Evolutionary conservation across 768 basidiomycete genomes (phyloP).

Genomic region (Neoboletus subvelutipes): DNA sequence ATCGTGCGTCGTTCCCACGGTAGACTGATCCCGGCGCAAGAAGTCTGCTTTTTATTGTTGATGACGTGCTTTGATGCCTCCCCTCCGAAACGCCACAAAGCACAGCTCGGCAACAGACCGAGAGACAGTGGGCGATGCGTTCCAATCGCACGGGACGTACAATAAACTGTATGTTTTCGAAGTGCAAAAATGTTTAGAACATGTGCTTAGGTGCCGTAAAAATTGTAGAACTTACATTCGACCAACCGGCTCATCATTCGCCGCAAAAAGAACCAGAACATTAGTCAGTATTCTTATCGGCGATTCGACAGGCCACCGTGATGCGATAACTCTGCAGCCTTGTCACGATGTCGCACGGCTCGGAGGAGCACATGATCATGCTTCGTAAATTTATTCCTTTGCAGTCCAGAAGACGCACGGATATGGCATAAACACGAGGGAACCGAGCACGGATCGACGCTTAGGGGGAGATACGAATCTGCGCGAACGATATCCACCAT

Average conservation of each 20-base stretch:
- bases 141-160: not conserved
- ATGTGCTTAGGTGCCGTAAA: constrained; percentile 22
- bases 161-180: not conserved
- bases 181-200: not conserved
- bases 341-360: constrained; percentile 1
- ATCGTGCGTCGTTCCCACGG: constrained; percentile 11
- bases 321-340: not conserved
- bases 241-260: constrained; percentile 5
- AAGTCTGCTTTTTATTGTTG: constrained; percentile 23
- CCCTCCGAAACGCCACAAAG: constrained; percentile 27
- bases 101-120: constrained; percentile 6
- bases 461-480: constrained; percentile 8
- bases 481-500: constrained; percentile 4
- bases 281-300: constrained; percentile 19
- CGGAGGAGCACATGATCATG: constrained; percentile 2
- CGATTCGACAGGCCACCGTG: constrained; percentile 2
- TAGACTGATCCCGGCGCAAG: constrained; percentile 13
- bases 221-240: constrained; percentile 3
- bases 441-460: constrained; percentile 4
- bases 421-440: constrained; percentile 4
- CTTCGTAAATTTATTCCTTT: constrained; percentile 3
- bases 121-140: not conserved
- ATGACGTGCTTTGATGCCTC: constrained; percentile 8
- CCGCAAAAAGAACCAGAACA: constrained; percentile 13
- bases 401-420: not conserved